Percentiles rank a stretch among this genome's conserved stretches.
These are phyloP conservation scores for Pleurostoma richardsiae DNA, from an alignment of 2,329 filamentous ascomycete genomes.

Conservation along the genomic window DNA sequence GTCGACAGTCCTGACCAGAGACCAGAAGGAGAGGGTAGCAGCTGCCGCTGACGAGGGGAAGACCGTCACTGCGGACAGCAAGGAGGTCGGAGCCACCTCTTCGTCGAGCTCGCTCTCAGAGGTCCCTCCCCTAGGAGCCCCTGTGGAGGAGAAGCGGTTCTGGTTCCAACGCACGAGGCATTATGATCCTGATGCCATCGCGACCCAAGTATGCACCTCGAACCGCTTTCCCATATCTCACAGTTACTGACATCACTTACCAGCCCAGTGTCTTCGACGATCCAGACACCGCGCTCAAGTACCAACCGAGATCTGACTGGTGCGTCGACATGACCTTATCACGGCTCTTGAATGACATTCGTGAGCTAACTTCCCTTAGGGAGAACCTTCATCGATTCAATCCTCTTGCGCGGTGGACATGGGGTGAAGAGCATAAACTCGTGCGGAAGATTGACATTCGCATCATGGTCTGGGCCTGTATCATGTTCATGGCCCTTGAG, in stretches of 20 bases:
- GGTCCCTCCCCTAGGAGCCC: slow-evolving; percentile 20
- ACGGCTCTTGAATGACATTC: neutral
- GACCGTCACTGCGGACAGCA: neutral
- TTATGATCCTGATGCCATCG: slow-evolving; percentile 25
- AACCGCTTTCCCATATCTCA: neutral
- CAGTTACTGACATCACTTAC: neutral
- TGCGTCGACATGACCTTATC: slow-evolving; percentile 4
- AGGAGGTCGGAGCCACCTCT: neutral
- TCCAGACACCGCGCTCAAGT: slow-evolving; percentile 24
- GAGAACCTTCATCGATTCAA: slow-evolving; percentile 43
- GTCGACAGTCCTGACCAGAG: slow-evolving; percentile 5
- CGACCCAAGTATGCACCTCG: slow-evolving; percentile 23
- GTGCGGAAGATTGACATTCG: slow-evolving; percentile 32
- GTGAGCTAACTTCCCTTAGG: slow-evolving; percentile 11
- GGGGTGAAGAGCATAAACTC: slow-evolving; percentile 29
- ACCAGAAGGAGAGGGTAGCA: neutral
- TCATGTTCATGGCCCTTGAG: slow-evolving; percentile 47
- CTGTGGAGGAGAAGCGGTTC: slow-evolving; percentile 20
- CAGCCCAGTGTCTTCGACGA: slow-evolving; percentile 31
- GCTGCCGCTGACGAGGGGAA: neutral
- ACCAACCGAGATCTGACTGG: slow-evolving; percentile 23
- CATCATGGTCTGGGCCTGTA: slow-evolving; percentile 41
- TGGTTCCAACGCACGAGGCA: slow-evolving; percentile 22
- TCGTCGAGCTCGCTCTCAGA: slow-evolving; percentile 3
- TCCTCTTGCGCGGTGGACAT: slow-evolving; percentile 35